phyloP scores from a whole-genome alignment of 345 rosid species.

The Aurinia saxatilis region DNA sequence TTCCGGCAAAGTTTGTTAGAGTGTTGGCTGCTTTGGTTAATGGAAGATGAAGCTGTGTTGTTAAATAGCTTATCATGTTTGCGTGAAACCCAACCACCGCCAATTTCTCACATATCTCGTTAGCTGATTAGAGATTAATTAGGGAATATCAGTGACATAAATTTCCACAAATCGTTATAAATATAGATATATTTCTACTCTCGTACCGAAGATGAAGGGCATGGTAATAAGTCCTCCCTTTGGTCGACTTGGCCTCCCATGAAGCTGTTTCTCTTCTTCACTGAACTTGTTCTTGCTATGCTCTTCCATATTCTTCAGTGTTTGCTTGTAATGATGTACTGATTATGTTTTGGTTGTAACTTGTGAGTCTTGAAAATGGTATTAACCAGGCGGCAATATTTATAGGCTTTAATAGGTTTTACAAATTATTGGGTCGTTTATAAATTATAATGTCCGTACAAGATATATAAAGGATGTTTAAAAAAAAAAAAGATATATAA shows the following conservation, averaged over 20 bases:
- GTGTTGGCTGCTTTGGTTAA: slow-evolving; percentile 90
- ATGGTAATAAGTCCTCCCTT: slow-evolving; percentile 61
- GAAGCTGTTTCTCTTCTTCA: slow-evolving; percentile 29
- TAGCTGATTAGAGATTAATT: slow-evolving; percentile 33
- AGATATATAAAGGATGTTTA: background rate
- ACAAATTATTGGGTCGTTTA: slow-evolving; percentile 10
- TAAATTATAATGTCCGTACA: slow-evolving; percentile 15
- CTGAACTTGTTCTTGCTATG: slow-evolving; percentile 22
- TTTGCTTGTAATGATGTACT: background rate
- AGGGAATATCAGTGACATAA: background rate
- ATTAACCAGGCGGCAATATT: slow-evolving; percentile 4
- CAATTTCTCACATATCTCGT: slow-evolving; percentile 82
- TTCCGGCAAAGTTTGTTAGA: slow-evolving; percentile 82
- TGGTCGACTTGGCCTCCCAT: slow-evolving; percentile 23
- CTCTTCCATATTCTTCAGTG: slow-evolving; percentile 27
- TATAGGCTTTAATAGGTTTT: slow-evolving; percentile 23
- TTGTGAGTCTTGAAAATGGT: slow-evolving; percentile 16
- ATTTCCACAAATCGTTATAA: background rate
- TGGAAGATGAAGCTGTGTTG: slow-evolving; percentile 77
- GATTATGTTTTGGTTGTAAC: slow-evolving; percentile 7
- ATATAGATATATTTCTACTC: background rate
- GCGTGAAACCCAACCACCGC: slow-evolving; percentile 78
- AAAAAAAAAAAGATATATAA: background rate
- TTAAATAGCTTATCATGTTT: slow-evolving; percentile 88
- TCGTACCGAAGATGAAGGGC: slow-evolving; percentile 72